phyloP scores from a whole-genome alignment of 148 eudicot genomes.

The Rhododendron williamsianum region DNA sequence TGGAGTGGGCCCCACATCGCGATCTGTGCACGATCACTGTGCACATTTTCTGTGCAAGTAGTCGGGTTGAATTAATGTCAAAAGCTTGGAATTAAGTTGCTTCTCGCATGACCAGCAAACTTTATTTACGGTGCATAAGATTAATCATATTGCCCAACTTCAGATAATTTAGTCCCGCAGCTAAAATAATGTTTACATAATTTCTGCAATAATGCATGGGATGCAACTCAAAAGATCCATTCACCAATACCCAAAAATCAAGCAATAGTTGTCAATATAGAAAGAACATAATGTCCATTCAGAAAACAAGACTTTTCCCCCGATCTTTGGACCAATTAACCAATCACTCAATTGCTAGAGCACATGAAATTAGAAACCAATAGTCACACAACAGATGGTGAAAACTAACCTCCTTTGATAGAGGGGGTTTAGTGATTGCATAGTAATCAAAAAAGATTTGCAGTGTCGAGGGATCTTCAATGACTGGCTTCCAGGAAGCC shows the following conservation, averaged over 20 bases:
- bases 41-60: too few relatives aligned
- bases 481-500: slow-evolving; percentile 69
- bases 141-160: background rate
- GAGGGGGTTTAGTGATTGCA: slow-evolving; percentile 68
- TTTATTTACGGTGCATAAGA: background rate
- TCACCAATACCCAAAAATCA: background rate
- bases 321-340: background rate
- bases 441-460: slow-evolving; percentile 91
- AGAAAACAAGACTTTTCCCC: background rate
- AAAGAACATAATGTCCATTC: background rate
- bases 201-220: background rate
- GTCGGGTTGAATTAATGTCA: background rate
- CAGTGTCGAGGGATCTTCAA: slow-evolving; percentile 78
- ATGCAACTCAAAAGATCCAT: slow-evolving; percentile 1
- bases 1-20: too few relatives aligned
- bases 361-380: background rate
- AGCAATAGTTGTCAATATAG: background rate
- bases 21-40: too few relatives aligned
- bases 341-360: background rate
- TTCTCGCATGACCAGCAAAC: background rate
- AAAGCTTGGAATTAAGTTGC: background rate
- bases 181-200: background rate
- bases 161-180: background rate
- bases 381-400: slow-evolving; percentile 5
- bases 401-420: slow-evolving; percentile 80